phyloP scores from a whole-genome alignment of 2,329 filamentous ascomycete species.

The Botrytis hyacinthi region DNA sequence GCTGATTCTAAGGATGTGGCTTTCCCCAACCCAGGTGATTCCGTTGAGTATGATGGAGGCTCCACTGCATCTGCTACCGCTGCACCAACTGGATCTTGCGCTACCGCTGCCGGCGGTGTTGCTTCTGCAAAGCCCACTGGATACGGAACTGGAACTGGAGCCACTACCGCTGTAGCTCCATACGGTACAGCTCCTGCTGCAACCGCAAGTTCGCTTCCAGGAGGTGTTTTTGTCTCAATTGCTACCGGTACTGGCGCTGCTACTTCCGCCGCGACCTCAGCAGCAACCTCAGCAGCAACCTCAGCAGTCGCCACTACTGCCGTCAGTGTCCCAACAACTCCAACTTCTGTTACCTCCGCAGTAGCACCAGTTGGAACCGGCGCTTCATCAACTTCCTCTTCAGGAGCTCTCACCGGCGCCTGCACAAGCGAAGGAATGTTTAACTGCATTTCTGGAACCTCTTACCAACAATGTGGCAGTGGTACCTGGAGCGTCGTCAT shows the following conservation, averaged over 20 bases:
- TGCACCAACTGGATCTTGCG: conserved; percentile 30
- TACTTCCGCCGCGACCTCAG: conserved; percentile 18
- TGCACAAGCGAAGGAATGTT: conserved; percentile 52
- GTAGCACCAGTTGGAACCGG: conserved; percentile 29
- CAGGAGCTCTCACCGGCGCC: conserved; percentile 38
- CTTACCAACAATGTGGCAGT: conserved; percentile 55
- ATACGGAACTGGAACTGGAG: background rate
- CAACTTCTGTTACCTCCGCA: conserved; percentile 18
- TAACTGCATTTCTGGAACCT: conserved; percentile 52
- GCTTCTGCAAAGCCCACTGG: background rate
- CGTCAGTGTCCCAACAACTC: conserved; percentile 20
- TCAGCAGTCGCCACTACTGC: conserved; percentile 25
- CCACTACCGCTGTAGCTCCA: conserved; percentile 24
- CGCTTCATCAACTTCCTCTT: conserved; percentile 17
- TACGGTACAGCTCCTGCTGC: conserved; percentile 21
- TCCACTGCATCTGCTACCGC: conserved; percentile 36
- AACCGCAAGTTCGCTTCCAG: conserved; percentile 15
- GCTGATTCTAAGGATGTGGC: conserved; percentile 53
- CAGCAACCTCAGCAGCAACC: conserved; percentile 24
- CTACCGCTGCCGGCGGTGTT: conserved; percentile 36
- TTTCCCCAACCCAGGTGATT: conserved; percentile 67
- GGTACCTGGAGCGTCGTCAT: conserved; percentile 49
- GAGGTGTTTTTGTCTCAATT: conserved; percentile 9
- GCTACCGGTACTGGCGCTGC: conserved; percentile 12
- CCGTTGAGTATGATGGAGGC: conserved; percentile 48